phyloP scores from a whole-genome alignment of 1,284 basidiomycete species.

The Irpex sp. region DNA sequence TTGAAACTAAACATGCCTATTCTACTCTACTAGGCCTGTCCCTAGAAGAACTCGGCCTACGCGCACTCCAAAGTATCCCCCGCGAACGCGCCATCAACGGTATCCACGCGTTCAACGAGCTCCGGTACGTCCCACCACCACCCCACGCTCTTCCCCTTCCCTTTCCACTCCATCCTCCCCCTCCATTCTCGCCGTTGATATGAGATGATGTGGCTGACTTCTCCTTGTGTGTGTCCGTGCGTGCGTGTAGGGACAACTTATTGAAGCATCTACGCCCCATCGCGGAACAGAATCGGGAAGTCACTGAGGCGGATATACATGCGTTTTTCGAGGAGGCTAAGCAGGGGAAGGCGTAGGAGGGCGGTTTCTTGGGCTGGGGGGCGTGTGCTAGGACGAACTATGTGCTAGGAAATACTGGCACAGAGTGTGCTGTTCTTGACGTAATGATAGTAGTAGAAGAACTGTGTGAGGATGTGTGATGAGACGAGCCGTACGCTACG shows the following conservation, averaged over 20 bases:
- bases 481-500: too few relatives aligned
- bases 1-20: not conserved
- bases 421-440: too few relatives aligned
- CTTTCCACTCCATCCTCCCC: too few relatives aligned
- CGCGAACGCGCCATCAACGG: constrained; percentile 76
- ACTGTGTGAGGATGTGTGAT: too few relatives aligned
- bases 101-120: constrained; percentile 73
- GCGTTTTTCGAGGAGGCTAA: constrained; percentile 55
- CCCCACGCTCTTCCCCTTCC: too few relatives aligned
- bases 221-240: too few relatives aligned
- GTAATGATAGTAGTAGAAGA: too few relatives aligned
- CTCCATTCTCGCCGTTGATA: constrained; percentile 5
- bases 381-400: not conserved
- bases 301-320: constrained; percentile 68
- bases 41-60: constrained; percentile 76
- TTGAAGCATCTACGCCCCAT: constrained; percentile 72
- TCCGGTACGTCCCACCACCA: constrained; percentile 47
- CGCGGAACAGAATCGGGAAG: constrained; percentile 73
- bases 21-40: constrained; percentile 47
- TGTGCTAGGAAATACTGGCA: too few relatives aligned
- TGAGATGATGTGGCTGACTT: too few relatives aligned
- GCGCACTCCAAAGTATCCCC: constrained; percentile 65
- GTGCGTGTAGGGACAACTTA: constrained; percentile 54
- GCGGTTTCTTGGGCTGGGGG: too few relatives aligned
- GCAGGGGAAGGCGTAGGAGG: not conserved